These are phyloP conservation scores for Tuctoria greenei DNA, from an alignment of 176 grass and related monocot species.

Conservation along the genomic window DNA sequence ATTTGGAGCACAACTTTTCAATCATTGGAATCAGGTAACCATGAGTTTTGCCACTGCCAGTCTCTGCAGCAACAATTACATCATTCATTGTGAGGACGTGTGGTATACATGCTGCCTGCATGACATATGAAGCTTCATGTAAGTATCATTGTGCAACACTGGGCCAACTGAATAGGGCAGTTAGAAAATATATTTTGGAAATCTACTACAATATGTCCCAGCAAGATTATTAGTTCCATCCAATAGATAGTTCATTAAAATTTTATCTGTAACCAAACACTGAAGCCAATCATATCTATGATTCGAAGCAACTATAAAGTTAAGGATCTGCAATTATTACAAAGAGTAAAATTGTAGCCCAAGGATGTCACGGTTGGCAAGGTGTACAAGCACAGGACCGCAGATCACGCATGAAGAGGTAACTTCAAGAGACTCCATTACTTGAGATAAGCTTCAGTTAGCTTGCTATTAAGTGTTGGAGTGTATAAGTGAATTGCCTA, in stretches of 20 bases:
- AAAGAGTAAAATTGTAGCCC: background rate
- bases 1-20: slow-evolving; percentile 60
- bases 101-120: slow-evolving; percentile 83
- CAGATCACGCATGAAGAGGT: background rate
- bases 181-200: background rate
- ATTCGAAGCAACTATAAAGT: background rate
- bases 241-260: background rate
- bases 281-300: background rate
- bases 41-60: slow-evolving; percentile 95
- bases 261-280: background rate
- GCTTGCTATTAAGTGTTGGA: background rate
- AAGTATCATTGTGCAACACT: slow-evolving; percentile 21
- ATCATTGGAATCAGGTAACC: slow-evolving; percentile 88
- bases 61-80: slow-evolving; percentile 88
- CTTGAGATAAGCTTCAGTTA: background rate
- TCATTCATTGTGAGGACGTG: slow-evolving; percentile 65
- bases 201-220: slow-evolving; percentile 1
- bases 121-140: background rate
- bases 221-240: background rate
- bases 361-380: background rate
- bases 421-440: background rate
- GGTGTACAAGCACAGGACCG: background rate
- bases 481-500: too few relatives aligned
- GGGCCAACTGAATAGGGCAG: background rate
- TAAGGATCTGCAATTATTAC: background rate